Conservation (phyloP, 768 basidiomycete genomes). For the Mycena olivaceomarginata region DNA sequence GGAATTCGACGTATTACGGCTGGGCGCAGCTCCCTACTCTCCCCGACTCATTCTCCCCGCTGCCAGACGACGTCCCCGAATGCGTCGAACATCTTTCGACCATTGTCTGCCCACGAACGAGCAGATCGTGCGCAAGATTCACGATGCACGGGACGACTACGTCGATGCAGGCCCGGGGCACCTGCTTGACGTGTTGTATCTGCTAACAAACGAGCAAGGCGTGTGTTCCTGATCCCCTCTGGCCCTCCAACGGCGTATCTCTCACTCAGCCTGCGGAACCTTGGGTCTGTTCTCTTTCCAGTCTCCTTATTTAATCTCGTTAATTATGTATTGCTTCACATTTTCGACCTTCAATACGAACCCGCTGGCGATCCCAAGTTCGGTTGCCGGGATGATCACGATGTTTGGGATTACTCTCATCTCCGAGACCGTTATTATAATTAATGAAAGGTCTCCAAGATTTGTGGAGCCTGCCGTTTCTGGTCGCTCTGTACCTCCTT, state of each 20-base stretch:
- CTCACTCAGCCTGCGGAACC: slow-evolving; percentile 72
- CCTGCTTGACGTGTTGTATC: slow-evolving; percentile 8
- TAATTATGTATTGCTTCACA: slow-evolving; percentile 50
- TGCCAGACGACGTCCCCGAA: slow-evolving; percentile 32
- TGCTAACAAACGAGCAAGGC: too few species aligned
- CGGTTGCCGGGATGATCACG: slow-evolving; percentile 69
- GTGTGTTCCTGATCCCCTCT: slow-evolving; percentile 70
- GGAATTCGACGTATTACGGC: slow-evolving; percentile 49
- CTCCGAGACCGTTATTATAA: slow-evolving; percentile 70
- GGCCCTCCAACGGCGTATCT: slow-evolving; percentile 72
- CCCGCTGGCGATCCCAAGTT: slow-evolving; percentile 75
- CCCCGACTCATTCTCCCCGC: slow-evolving; percentile 50
- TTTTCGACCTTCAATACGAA: slow-evolving; percentile 79
- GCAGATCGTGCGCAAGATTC: slow-evolving; percentile 44
- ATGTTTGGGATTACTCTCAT: slow-evolving; percentile 70
- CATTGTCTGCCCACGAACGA: slow-evolving; percentile 51
- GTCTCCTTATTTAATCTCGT: not conserved
- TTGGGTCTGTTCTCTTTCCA: slow-evolving; percentile 61
- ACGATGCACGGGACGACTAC: slow-evolving; percentile 25
- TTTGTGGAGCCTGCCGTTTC: slow-evolving; percentile 77
- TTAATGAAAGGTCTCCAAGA: slow-evolving; percentile 74
- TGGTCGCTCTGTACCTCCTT: slow-evolving; percentile 72
- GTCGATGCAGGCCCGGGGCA: slow-evolving; percentile 16
- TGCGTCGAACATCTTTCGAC: too few species aligned
- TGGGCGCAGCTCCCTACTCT: slow-evolving; percentile 53